Evolutionary conservation across 306 rosid genomes (phyloP).

Genomic region (Geum urbanum): DNA sequence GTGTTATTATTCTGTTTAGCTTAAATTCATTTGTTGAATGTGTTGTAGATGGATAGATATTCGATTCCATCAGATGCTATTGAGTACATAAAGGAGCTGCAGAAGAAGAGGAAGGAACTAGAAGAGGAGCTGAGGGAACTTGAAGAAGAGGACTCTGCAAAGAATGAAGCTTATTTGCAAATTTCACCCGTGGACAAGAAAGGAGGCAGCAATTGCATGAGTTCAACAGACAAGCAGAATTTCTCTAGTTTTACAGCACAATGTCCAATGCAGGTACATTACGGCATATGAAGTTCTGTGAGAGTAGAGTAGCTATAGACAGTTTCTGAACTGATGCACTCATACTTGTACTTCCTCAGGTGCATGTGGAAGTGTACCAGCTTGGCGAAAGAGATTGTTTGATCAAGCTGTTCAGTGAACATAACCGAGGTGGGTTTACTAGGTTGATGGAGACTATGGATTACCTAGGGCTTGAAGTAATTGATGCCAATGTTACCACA

Average conservation of each 20-base stretch:
- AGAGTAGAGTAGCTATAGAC: not conserved
- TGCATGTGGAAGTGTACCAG: conserved; percentile 61
- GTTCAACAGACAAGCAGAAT: conserved; percentile 27
- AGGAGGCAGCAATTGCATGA: conserved; percentile 20
- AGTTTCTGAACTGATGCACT: not conserved
- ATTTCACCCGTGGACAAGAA: conserved; percentile 15
- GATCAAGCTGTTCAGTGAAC: conserved; percentile 44
- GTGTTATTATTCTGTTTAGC: conserved; percentile 13
- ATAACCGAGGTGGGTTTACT: conserved; percentile 48
- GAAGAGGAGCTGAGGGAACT: conserved; percentile 41
- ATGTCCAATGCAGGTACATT: conserved; percentile 37
- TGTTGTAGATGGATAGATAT: conserved; percentile 68
- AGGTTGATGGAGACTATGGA: conserved; percentile 61
- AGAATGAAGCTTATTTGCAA: conserved; percentile 23
- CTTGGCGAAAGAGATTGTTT: conserved; percentile 41
- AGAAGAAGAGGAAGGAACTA: conserved; percentile 40
- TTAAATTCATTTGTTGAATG: conserved; percentile 9
- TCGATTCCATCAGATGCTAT: conserved; percentile 65
- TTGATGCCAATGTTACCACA: conserved; percentile 54
- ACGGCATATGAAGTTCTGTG: not conserved
- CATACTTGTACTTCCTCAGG: conserved; percentile 28
- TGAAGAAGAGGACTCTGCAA: conserved; percentile 43
- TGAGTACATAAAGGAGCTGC: conserved; percentile 60
- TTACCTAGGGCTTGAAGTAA: conserved; percentile 60
- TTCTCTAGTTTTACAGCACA: conserved; percentile 25